phyloP scores from a whole-genome alignment of 2,329 filamentous ascomycete species.

The Elsinoe ampelina region DNA sequence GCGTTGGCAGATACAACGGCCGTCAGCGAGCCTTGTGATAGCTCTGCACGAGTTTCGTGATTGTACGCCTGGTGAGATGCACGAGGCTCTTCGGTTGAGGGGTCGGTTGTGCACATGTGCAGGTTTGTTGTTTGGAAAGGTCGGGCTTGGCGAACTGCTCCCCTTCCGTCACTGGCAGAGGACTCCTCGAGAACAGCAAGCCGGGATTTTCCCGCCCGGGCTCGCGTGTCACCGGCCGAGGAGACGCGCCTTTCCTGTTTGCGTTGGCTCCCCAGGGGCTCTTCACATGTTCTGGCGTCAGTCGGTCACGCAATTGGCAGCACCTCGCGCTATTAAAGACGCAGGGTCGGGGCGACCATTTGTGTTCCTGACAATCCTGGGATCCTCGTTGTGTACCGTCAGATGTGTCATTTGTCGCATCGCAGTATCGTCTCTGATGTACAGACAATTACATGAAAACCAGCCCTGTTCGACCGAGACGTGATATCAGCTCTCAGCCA shows the following conservation, averaged over 20 bases:
- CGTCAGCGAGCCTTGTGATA: neutral
- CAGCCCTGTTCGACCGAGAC: neutral
- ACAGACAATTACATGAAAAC: neutral
- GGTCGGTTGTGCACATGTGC: neutral
- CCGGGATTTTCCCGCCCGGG: neutral
- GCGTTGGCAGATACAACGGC: too few species aligned
- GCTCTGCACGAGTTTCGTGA: neutral
- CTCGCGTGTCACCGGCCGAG: neutral
- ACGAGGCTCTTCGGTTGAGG: neutral
- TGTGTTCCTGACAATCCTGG: constrained; percentile 5
- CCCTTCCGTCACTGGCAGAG: neutral
- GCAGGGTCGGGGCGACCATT: constrained; percentile 4
- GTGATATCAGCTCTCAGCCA: neutral
- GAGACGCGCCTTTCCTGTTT: neutral
- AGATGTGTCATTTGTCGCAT: neutral
- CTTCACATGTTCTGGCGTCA: constrained; percentile 1
- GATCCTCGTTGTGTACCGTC: neutral
- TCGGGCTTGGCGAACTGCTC: constrained; percentile 6
- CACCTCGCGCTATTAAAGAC: constrained; percentile 8
- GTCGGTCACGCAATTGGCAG: constrained; percentile 6
- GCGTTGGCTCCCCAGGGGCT: neutral
- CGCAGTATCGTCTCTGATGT: neutral
- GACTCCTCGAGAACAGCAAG: too few species aligned
- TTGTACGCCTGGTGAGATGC: neutral
- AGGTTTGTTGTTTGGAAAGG: constrained; percentile 6